Evolutionary conservation across 371 early-diverging fungal species (phyloP).

Genomic region (Smittium culicis): DNA sequence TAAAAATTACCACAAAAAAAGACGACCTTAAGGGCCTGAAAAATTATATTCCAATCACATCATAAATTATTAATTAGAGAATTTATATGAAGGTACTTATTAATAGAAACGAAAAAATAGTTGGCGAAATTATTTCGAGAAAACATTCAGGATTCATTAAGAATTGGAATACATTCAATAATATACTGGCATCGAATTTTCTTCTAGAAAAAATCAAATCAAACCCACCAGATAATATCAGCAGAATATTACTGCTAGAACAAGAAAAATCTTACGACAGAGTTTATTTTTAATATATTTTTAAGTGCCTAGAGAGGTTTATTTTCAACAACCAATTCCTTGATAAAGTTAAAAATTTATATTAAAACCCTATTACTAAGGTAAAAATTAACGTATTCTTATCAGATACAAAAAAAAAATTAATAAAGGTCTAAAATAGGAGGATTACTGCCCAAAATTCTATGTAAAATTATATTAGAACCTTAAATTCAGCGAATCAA

Average conservation of each 20-base stretch:
- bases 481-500: neutral
- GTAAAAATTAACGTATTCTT: too few relatives aligned
- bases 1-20: neutral
- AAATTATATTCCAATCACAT: neutral
- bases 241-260: neutral
- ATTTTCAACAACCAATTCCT: neutral
- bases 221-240: too few relatives aligned
- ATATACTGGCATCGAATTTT: constrained; percentile 1
- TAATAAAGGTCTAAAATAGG: constrained; percentile 11
- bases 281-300: neutral
- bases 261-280: constrained; percentile 7
- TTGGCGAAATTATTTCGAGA: neutral
- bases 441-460: constrained; percentile 14
- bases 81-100: neutral
- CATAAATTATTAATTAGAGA: too few relatives aligned
- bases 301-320: neutral
- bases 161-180: neutral
- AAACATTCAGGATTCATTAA: constrained; percentile 1
- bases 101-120: constrained; percentile 1
- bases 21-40: neutral
- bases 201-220: neutral
- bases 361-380: too few relatives aligned
- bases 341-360: neutral
- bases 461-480: constrained; percentile 8
- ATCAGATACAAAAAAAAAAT: constrained; percentile 1